phyloP scores from a whole-genome alignment of 2,329 filamentous ascomycete genomes.

The Aspergillus uvarum region DNA sequence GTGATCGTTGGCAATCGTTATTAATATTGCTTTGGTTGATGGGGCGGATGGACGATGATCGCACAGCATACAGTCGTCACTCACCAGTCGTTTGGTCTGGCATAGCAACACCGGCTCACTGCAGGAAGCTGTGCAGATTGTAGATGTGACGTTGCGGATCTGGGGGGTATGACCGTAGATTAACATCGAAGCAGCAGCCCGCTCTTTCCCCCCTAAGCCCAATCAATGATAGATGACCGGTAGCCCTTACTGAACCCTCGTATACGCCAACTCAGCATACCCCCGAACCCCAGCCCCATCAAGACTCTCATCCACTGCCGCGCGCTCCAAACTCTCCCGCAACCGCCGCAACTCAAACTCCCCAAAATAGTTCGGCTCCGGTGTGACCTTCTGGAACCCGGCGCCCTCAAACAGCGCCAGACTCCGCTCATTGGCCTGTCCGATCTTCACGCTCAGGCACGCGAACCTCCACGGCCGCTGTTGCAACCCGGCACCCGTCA shows the following conservation, averaged over 20 bases:
- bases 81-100: too few relatives aligned
- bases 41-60: neutral
- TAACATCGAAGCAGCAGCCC: neutral
- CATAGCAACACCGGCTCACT: too few relatives aligned
- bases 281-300: constrained; percentile 32
- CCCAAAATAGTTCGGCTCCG: constrained; percentile 64
- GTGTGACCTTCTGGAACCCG: constrained; percentile 54
- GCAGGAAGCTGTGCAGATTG: too few relatives aligned
- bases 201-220: too few relatives aligned
- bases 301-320: constrained; percentile 29
- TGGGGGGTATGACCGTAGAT: too few relatives aligned
- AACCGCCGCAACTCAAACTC: constrained; percentile 60
- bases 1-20: constrained; percentile 7
- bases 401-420: constrained; percentile 61
- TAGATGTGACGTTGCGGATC: too few relatives aligned
- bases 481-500: constrained; percentile 3
- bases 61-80: too few relatives aligned
- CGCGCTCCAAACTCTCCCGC: constrained; percentile 31
- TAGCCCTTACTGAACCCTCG: constrained; percentile 1
- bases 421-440: constrained; percentile 56
- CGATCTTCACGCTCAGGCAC: constrained; percentile 63
- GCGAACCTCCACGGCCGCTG: constrained; percentile 20
- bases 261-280: constrained; percentile 43
- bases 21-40: neutral
- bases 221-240: neutral